Conservation (phyloP, 148 eudicot species). For the Oxyria digyna region DNA sequence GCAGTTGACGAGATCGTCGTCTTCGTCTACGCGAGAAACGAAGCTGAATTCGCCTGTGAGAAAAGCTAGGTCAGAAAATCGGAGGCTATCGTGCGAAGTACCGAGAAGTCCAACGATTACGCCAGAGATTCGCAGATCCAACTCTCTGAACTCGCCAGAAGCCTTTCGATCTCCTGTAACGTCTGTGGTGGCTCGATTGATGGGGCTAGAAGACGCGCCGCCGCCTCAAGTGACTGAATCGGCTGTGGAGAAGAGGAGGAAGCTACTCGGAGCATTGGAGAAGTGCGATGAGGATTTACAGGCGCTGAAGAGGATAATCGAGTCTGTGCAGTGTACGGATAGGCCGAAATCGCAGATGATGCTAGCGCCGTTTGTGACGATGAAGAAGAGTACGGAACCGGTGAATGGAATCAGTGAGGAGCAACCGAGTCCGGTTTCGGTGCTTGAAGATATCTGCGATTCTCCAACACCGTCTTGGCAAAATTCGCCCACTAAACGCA, state of each 20-base stretch:
- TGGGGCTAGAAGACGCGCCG: slow-evolving; percentile 23
- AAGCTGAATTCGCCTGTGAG: neutral
- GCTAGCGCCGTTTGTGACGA: slow-evolving; percentile 3
- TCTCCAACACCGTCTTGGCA: slow-evolving; percentile 7
- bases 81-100: slow-evolving; percentile 17
- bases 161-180: slow-evolving; percentile 8
- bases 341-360: neutral
- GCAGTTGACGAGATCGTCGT: neutral
- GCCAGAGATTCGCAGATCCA: slow-evolving; percentile 28
- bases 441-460: slow-evolving; percentile 19
- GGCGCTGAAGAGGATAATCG: slow-evolving; percentile 41
- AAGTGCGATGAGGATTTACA: slow-evolving; percentile 72
- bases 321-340: slow-evolving; percentile 23
- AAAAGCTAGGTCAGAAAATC: neutral
- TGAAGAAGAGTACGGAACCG: neutral
- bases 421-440: slow-evolving; percentile 42
- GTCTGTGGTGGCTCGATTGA: slow-evolving; percentile 28
- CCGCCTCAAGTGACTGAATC: neutral
- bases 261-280: slow-evolving; percentile 53
- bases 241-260: slow-evolving; percentile 41
- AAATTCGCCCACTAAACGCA: neutral
- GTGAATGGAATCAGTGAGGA: slow-evolving; percentile 8
- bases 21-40: neutral
- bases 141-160: slow-evolving; percentile 11
- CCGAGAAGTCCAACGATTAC: slow-evolving; percentile 48